These are phyloP conservation scores for Metschnikowia gruessii DNA, from an alignment of 805 yeast genomes.

Conservation along the genomic window DNA sequence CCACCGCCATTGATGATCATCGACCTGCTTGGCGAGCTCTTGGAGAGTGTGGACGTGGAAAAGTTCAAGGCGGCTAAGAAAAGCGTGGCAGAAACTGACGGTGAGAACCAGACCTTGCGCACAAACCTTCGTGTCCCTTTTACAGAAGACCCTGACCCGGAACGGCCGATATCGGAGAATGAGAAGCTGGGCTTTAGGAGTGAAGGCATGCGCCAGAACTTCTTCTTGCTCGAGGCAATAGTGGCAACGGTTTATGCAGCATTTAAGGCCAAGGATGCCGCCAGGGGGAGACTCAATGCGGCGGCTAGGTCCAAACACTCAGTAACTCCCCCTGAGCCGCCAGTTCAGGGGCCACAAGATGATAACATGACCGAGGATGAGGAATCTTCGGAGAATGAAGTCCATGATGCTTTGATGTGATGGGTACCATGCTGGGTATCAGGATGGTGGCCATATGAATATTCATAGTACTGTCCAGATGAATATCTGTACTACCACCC, in stretches of 20 bases:
- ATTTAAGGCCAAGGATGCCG: conserved; percentile 3
- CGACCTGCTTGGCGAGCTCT: not conserved
- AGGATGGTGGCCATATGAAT: too few species aligned
- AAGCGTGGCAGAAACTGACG: not conserved
- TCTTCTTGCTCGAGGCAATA: conserved; percentile 14
- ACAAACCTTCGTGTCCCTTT: not conserved
- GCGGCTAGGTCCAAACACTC: too few species aligned
- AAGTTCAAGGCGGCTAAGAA: conserved; percentile 2
- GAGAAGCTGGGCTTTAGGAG: conserved; percentile 1
- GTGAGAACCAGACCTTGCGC: not conserved
- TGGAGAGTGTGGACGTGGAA: conserved; percentile 1
- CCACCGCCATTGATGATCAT: conserved; percentile 5
- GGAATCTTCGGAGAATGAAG: too few species aligned
- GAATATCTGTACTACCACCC: too few species aligned
- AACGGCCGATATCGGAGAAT: conserved; percentile 2
- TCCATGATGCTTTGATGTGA: too few species aligned
- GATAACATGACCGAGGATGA: too few species aligned
- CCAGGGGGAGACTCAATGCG: too few species aligned
- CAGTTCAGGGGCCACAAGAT: too few species aligned
- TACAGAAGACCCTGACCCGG: not conserved
- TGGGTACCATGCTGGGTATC: too few species aligned
- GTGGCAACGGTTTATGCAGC: conserved; percentile 11
- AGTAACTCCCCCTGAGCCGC: too few species aligned
- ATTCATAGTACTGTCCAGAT: too few species aligned
- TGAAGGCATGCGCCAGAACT: conserved; percentile 13